A percentile compares a stretch with the other conserved stretches of the same genome.
Conservation (phyloP, 768 basidiomycete genomes). For the Trametopsis cervina region DNA sequence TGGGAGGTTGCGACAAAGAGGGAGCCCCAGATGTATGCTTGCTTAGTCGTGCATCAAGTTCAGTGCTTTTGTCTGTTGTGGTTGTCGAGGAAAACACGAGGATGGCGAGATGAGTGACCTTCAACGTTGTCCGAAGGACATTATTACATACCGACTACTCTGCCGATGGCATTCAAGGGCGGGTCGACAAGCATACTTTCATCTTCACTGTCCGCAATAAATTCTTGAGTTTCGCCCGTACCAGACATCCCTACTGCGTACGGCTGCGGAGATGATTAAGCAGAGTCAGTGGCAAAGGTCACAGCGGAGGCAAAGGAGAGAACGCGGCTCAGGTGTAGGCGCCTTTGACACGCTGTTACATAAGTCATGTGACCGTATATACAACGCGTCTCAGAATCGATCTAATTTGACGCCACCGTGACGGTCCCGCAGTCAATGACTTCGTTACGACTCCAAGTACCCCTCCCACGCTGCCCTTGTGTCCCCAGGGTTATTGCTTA, state of each 20-base stretch:
- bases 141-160: conserved; percentile 1
- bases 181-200: conserved; percentile 6
- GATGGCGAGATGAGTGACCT: neutral
- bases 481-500: too few species aligned
- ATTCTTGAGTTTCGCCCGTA: neutral
- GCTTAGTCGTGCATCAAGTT: neutral
- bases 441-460: too few species aligned
- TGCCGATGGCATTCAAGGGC: neutral
- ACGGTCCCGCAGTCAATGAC: too few species aligned
- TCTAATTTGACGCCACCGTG: too few species aligned
- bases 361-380: neutral
- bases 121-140: neutral
- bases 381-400: neutral
- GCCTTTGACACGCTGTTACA: neutral
- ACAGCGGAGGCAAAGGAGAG: neutral
- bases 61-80: neutral
- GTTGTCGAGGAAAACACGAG: neutral
- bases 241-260: neutral
- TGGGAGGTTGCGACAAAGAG: conserved; percentile 9
- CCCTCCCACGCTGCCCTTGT: too few species aligned
- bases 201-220: conserved; percentile 12
- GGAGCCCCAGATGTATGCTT: neutral
- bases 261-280: neutral
- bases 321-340: neutral
- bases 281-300: neutral